Evolutionary conservation across 2,329 filamentous ascomycete species (phyloP), one percentile per base, ranked within the genome.

Genomic region (Sclerotinia subarctica): DNA sequence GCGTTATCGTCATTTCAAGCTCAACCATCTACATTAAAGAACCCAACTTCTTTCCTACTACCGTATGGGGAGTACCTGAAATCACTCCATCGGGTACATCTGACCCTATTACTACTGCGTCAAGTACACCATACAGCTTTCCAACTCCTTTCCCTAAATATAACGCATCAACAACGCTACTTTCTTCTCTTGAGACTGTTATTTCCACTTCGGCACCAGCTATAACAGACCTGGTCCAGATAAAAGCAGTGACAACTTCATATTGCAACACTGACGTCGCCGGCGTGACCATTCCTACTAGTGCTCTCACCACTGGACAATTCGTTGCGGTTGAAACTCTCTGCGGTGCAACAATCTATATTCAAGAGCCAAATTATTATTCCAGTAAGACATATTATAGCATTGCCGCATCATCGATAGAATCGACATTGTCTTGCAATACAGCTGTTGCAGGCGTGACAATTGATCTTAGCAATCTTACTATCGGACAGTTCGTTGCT

Each of bases 21-120:
- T 29, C 49, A 49, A 66, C 64, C 8, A 6, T 66, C 29, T 66
- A 42, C 2, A 19, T 66, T 13, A 42, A 66, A 51, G 52, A 66
- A n/a, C 64, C 64, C 38, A 66, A 66, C 42, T 21, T 11, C 17
- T 35, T 58, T 3, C 44, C 64, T 8, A 17, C 52, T 7, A 66
- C 53, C 0, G n/a, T 26, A 32, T 66, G 42, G 42, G 44, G 64
- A 10, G 17, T 66, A 1, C n/a, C 44, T 2, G 29, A 17, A 32
- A 19, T 29, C 17, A 54, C 49, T 10, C 6, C n/a, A 15, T 17
- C 49, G 0, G 26, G 8, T 2, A 19, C 19, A 60, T 10, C 26
- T 24, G 21, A 1, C 1, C 21, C 44, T 49, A 19, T 29, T 15
- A 49, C 58, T 2, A 24, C 19, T 17, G 10, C 44, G 0, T 17